Evolutionary conservation across 129 eudicot genomes (phyloP).

Genomic region (sunflower (Helianthus annuus)): DNA sequence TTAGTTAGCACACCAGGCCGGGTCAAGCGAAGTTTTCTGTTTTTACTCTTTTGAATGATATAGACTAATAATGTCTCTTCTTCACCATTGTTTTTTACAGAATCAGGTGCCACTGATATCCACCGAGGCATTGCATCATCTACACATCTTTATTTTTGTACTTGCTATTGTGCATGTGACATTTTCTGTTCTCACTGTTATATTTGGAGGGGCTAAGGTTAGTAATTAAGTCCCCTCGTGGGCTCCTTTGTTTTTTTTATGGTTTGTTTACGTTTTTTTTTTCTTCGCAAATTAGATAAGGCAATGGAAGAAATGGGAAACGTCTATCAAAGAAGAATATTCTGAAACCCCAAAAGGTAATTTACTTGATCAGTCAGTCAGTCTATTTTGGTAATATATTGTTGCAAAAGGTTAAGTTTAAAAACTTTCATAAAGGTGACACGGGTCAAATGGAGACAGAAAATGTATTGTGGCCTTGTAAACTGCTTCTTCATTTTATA

Average conservation of each 20-base stretch:
- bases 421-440: neutral
- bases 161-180: conserved; percentile 89
- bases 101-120: conserved; percentile 75
- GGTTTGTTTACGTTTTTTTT: neutral
- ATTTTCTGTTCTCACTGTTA: conserved; percentile 72
- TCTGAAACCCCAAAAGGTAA: conserved; percentile 28
- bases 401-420: neutral
- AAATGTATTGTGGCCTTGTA: neutral
- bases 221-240: neutral
- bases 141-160: conserved; percentile 90
- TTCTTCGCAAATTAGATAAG: conserved; percentile 52
- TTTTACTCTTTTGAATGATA: neutral
- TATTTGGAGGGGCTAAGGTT: conserved; percentile 82
- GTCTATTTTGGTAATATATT: neutral
- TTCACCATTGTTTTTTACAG: conserved; percentile 36
- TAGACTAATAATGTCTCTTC: neutral
- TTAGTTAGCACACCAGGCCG: too few relatives aligned
- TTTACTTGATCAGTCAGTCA: neutral
- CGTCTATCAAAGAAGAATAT: conserved; percentile 53
- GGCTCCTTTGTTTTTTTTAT: neutral
- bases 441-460: neutral
- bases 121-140: conserved; percentile 82
- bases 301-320: conserved; percentile 93
- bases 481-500: neutral
- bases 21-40: neutral